Conservation (phyloP, 768 basidiomycete genomes). For the Pleurotus sapidus region DNA sequence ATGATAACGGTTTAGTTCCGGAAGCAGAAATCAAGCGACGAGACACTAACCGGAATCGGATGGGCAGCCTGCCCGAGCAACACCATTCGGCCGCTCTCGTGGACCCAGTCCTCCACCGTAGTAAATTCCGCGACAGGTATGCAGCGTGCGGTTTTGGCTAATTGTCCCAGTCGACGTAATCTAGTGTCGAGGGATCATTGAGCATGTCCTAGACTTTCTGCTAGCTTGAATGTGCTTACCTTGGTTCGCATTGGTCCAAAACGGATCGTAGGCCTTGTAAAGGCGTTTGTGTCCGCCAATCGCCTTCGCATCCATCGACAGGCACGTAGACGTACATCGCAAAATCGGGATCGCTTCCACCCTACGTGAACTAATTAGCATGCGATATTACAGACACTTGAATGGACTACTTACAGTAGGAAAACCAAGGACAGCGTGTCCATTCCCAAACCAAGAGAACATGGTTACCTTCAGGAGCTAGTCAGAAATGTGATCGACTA, state of each 20-base stretch:
- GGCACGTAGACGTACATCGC: slow-evolving; percentile 27
- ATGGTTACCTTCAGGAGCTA: slow-evolving; percentile 20
- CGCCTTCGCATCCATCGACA: slow-evolving; percentile 23
- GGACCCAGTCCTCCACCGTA: slow-evolving; percentile 51
- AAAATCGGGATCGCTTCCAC: slow-evolving; percentile 27
- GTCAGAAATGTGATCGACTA: neutral
- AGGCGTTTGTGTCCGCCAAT: slow-evolving; percentile 27
- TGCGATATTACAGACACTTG: neutral
- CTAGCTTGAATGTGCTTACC: slow-evolving; percentile 22
- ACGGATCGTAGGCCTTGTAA: slow-evolving; percentile 25
- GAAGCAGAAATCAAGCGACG: neutral
- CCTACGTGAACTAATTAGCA: slow-evolving; percentile 23
- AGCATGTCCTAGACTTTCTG: too few species aligned
- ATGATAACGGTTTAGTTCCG: neutral
- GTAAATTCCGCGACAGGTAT: slow-evolving; percentile 34
- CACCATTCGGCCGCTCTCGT: slow-evolving; percentile 39
- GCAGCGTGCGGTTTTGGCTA: slow-evolving; percentile 30
- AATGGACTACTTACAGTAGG: slow-evolving; percentile 24
- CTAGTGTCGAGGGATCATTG: slow-evolving; percentile 15
- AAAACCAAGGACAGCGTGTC: slow-evolving; percentile 22
- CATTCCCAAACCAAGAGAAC: slow-evolving; percentile 34
- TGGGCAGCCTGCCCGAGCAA: slow-evolving; percentile 56
- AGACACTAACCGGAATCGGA: slow-evolving; percentile 44
- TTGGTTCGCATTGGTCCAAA: slow-evolving; percentile 30
- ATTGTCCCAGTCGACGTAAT: slow-evolving; percentile 31